Base-by-base conservation (phyloP, 192 early-diverging fungal genomes). In the Backusella mclennaniae region DNA sequence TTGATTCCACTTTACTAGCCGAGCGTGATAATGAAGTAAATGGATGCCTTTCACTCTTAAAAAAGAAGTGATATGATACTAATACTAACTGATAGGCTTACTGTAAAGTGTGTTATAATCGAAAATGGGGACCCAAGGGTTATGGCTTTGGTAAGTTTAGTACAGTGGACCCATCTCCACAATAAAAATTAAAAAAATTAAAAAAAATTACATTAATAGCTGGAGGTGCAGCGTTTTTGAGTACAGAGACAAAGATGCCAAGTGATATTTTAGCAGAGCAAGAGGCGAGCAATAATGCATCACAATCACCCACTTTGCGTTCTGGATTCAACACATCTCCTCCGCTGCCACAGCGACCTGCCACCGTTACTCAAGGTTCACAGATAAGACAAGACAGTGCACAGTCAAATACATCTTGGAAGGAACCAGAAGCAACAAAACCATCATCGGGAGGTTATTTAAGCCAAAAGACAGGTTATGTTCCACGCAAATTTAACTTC, bases 51-150 rank as follows among this genome's bases (percentile, higher is more conserved):
- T 44, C 42, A 11, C 33, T 6, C 56, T 29, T n/a, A 5, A 6
- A 9, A 63, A 33, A 14, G 33, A 3, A 33, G 33, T 3, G 33
- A 33, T 33, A 33, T 14, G 3, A 44, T 21, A 7, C 29, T 3
- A 33, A 53, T 67, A 35, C 69, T 14, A 46, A n/a, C 35, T 6
- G 29, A 19, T 33, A 90, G 89, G 87, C 87, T 14, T 90, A 85
- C 77, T 90, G 89, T 66, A 90, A 84, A 73, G 77, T 75, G 1
- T 90, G 89, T 70, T 84, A 90, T 72, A 82, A 77, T 67, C 86
- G 87, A 72, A 83, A 81, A 73, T 90, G 82, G 79, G 89, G 87
- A 44, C 87, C 89, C 5, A 90, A 88, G 36, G 89, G 89, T 14
- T 79, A 86, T 53, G 77, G 76, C 7, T 81, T 76, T 73, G 77